Evolutionary conservation across 2,329 filamentous ascomycete species (phyloP).

Genomic region (Mariannaea sp.): DNA sequence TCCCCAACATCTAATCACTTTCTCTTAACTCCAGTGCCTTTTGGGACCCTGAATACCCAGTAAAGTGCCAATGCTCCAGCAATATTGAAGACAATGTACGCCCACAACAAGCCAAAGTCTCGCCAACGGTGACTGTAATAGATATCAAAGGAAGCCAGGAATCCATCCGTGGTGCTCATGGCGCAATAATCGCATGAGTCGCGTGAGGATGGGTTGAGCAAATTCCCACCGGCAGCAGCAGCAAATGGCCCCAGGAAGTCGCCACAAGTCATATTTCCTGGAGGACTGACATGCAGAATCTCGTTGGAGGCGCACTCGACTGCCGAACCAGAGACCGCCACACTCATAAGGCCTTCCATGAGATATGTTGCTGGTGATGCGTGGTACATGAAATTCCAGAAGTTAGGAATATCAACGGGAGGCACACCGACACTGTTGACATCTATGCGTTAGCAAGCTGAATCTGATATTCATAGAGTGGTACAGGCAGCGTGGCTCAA

Average conservation of each 20-base stretch:
- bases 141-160: slow-evolving; percentile 47
- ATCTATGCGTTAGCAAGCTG: slow-evolving; percentile 7
- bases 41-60: slow-evolving; percentile 47
- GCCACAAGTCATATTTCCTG: slow-evolving; percentile 53
- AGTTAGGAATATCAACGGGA: slow-evolving; percentile 61
- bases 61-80: slow-evolving; percentile 53
- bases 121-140: slow-evolving; percentile 58
- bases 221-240: slow-evolving; percentile 49
- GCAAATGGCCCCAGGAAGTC: slow-evolving; percentile 55
- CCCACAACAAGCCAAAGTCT: slow-evolving; percentile 60
- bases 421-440: slow-evolving; percentile 61
- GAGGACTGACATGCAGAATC: slow-evolving; percentile 61
- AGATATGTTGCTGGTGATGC: slow-evolving; percentile 73
- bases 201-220: slow-evolving; percentile 50
- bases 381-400: slow-evolving; percentile 76
- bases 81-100: slow-evolving; percentile 56
- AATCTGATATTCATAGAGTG: slow-evolving; percentile 34
- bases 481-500: slow-evolving; percentile 45
- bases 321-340: slow-evolving; percentile 28
- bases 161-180: slow-evolving; percentile 45
- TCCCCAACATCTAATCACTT: not conserved
- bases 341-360: slow-evolving; percentile 61
- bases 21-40: slow-evolving; percentile 32
- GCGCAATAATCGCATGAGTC: slow-evolving; percentile 52
- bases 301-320: slow-evolving; percentile 44